Base-by-base conservation (phyloP, 345 rosid species). In the Lumnitzera littorea region DNA sequence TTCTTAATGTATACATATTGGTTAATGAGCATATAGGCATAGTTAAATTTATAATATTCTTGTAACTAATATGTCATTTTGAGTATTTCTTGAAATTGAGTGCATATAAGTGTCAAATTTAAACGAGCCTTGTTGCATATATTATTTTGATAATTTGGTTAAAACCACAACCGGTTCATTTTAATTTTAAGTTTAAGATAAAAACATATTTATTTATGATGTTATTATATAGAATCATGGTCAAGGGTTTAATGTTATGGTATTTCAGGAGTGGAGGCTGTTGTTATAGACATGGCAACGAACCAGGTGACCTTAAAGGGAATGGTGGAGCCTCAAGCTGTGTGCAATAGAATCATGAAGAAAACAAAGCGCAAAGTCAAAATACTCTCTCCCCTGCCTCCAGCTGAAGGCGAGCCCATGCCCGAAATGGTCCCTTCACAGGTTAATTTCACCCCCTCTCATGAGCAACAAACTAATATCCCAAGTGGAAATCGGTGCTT, bases 261-360 rank as follows among this genome's bases (percentile, higher is more conserved):
- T 17, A 52, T 43, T 81, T 23, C 55, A 92, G 98, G 99, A 57
- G 97, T 94, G 66, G 97, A 94, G 63, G 87, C 79, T 43, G 91
- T 86, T 27, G 75, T 67, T 56, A 73, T 77, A 56, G 84, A 91
- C 24, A 88, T 91, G 96, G 76, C 55, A 49, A 76, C 68, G 62
- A 90, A 91, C 76, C 95, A 90, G 74, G 83, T 86, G 69, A 84
- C 88, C 0, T 66, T 94, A 55, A 88, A 83, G 63, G 99, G 99
- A 66, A 70, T 84, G 56, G 70, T 94, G 24, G 89, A 86, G 50
- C 99, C 96, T 52, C 83, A 86, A 67, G 87, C 87, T 48, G 76
- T 84, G 43, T 94, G 99, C 64, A 78, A 64, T 63, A 88, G 67
- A 64, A 86, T 94, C 64, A 79, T 70, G 82, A 83, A 84, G 78